phyloP scores from a whole-genome alignment of 257 asterid genomes.

The Solanum sparsipilum region DNA sequence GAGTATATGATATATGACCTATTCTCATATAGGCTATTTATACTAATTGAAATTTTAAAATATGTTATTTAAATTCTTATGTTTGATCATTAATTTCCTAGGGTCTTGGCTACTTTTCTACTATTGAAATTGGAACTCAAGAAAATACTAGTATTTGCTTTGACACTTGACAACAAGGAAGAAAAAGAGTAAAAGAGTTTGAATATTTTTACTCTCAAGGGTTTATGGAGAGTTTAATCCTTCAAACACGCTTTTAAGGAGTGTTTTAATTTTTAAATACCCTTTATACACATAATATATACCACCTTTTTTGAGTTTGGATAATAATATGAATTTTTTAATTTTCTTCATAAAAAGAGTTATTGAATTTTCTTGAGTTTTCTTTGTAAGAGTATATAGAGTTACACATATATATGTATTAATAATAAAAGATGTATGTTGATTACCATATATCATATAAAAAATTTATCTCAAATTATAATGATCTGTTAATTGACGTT shows the following conservation, averaged over 20 bases:
- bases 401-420: neutral
- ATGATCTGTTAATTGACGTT: neutral
- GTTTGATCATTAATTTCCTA: constrained; percentile 11
- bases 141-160: constrained; percentile 25
- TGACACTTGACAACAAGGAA: constrained; percentile 7
- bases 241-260: constrained; percentile 43
- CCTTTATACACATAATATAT: neutral
- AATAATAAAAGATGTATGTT: neutral
- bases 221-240: constrained; percentile 22
- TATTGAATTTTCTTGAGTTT: neutral
- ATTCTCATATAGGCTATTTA: constrained; percentile 10
- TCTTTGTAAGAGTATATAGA: neutral
- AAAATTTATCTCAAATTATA: neutral
- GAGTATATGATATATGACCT: neutral
- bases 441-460: neutral
- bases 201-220: constrained; percentile 36
- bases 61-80: neutral
- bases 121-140: constrained; percentile 38
- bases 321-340: neutral
- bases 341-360: neutral
- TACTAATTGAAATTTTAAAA: neutral
- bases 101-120: constrained; percentile 6
- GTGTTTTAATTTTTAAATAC: neutral
- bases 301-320: neutral
- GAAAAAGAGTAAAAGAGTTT: constrained; percentile 36